Base-by-base conservation (phyloP, 2,329 filamentous ascomycete species). In the Claviceps purpurea region DNA sequence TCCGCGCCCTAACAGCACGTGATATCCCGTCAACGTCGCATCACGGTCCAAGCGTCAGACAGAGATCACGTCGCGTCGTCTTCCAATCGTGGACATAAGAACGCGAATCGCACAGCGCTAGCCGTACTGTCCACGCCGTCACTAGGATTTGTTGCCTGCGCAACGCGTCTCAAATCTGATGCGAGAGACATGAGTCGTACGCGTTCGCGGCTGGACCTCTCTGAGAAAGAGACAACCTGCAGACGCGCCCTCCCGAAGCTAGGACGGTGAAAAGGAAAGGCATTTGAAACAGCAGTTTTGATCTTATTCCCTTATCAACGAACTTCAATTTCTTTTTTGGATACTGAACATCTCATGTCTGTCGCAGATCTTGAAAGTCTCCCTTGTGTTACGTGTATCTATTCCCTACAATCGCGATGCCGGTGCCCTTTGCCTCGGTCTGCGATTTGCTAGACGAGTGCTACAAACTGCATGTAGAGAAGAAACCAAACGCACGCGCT, bases 371-470 rank as follows among this genome's bases (percentile, higher is more conserved):
- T n/a, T 30, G 6, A n/a, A 6, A 49, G 2, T 37, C 13, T 47
- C 16, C 18, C n/a, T 41, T 39, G 20, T 49, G 10, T 11, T 11
- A 11, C 30, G 30, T 34, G 10, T 4, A 11, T 4, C 26, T 6
- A 14, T n/a, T 13, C 14, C 8, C 26, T 39, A 16, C n/a, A 40
- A 16, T 5, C 5, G 38, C 34, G 24, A 85, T 85, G 82, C 74
- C 81, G 20, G 73, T 89, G 57, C 73, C 72, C 1, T 95, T 93
- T 65, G 69, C 73, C n/a, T 72, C 77, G 55, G 70, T 94, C 46
- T 91, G 87, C 70, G 79, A 86, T 55, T 72, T 95, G 4, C 73
- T 95, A 44, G 81, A 89, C 55, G 69, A 74, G 24, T 73, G 89
- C 16, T 81, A 89, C 54, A 65, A 66, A 45, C 64, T 69, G 4